Evolutionary conservation across 495 filamentous ascomycete species (phyloP).

Genomic region (Penicillium fimorum): DNA sequence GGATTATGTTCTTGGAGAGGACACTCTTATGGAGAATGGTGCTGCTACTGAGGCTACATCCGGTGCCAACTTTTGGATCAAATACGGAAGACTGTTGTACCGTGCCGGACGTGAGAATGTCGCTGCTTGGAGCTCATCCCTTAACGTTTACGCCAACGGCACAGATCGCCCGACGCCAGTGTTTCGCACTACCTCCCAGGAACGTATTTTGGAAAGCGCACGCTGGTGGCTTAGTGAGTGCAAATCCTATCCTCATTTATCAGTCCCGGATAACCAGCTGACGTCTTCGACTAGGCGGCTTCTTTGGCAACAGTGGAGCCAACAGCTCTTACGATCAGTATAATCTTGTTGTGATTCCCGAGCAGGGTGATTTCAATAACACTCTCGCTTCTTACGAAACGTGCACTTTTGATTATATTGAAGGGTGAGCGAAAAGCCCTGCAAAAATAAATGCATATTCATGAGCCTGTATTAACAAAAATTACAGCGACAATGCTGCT

Average conservation of each 20-base stretch:
- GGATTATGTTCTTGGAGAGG: slow-evolving; percentile 43
- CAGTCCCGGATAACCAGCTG: slow-evolving; percentile 2
- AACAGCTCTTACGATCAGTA: slow-evolving; percentile 43
- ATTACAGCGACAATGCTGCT: slow-evolving; percentile 23
- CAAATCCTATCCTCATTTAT: not conserved
- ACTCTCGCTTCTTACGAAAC: slow-evolving; percentile 49
- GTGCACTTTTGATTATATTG: slow-evolving; percentile 22
- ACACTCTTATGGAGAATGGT: slow-evolving; percentile 46
- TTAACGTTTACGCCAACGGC: slow-evolving; percentile 44
- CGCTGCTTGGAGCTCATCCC: slow-evolving; percentile 42
- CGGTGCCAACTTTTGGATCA: slow-evolving; percentile 51
- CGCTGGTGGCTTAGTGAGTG: slow-evolving; percentile 43
- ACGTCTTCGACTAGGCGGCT: slow-evolving; percentile 28
- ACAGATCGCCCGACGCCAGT: slow-evolving; percentile 45
- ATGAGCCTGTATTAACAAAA: not conserved
- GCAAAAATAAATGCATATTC: not conserved
- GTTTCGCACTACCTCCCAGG: slow-evolving; percentile 50
- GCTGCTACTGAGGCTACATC: slow-evolving; percentile 50
- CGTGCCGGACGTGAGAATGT: slow-evolving; percentile 41
- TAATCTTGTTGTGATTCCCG: slow-evolving; percentile 49
- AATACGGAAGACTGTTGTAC: slow-evolving; percentile 51
- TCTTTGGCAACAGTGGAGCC: slow-evolving; percentile 39
- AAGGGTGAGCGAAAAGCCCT: slow-evolving; percentile 20
- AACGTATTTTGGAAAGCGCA: slow-evolving; percentile 48
- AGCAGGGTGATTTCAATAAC: slow-evolving; percentile 48